Evolutionary conservation across 805 yeast genomes (phyloP).

Genomic region (Yarrowia alimentaria): DNA sequence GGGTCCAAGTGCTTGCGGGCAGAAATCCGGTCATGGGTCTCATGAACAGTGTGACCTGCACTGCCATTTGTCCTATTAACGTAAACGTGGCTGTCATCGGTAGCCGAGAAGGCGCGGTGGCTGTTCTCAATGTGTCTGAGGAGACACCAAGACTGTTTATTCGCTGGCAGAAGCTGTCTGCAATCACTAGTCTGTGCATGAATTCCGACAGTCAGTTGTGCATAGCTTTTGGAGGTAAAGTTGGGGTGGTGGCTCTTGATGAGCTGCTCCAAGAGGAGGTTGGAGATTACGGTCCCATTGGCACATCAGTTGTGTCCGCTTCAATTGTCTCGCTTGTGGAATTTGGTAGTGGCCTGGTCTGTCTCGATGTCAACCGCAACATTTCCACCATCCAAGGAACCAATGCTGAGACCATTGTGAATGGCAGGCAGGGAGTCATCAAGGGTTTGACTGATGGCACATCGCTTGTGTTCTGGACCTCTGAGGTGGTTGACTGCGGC

Average conservation of each 20-base stretch:
- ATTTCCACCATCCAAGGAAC: background rate
- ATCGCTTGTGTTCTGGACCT: conserved; percentile 10
- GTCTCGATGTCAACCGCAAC: background rate
- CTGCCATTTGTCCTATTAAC: conserved; percentile 42
- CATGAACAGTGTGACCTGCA: conserved; percentile 51
- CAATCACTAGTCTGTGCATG: background rate
- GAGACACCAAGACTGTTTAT: conserved; percentile 10
- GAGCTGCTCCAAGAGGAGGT: conserved; percentile 12
- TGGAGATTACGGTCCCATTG: conserved; percentile 8
- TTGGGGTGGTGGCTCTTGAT: conserved; percentile 5
- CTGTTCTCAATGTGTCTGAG: conserved; percentile 28
- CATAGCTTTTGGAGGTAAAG: conserved; percentile 13
- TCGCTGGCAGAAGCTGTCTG: conserved; percentile 11
- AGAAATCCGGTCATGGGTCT: conserved; percentile 57
- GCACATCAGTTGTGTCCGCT: conserved; percentile 2
- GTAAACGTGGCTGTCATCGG: conserved; percentile 35
- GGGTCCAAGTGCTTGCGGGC: conserved; percentile 48
- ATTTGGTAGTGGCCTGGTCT: background rate
- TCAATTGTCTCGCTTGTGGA: conserved; percentile 2
- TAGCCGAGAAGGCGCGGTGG: conserved; percentile 37
- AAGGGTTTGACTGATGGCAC: conserved; percentile 12
- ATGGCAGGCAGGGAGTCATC: conserved; percentile 7
- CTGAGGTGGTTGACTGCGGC: conserved; percentile 2
- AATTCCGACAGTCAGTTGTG: background rate
- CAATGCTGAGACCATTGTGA: conserved; percentile 3